Base-by-base conservation (phyloP, 129 eudicot species). In the Mikania micrantha region DNA sequence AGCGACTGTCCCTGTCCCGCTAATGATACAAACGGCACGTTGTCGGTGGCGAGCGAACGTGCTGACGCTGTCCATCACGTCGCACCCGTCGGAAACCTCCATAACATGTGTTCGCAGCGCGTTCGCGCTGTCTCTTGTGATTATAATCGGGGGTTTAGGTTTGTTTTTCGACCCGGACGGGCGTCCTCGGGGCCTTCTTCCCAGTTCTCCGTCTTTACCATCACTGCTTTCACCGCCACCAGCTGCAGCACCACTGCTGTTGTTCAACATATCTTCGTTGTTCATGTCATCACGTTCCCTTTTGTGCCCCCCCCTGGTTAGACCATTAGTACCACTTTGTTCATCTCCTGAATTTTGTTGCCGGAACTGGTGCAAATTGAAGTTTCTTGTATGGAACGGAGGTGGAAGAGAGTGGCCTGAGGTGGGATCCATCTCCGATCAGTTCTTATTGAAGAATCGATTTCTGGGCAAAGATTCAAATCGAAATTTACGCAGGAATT, bases 311-410 rank as follows among this genome's bases (percentile, higher is more conserved):
- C 27, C 24, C 25, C 19, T 19, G 57, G 19, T 76, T 7, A 79
- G 81, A 36, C 78, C 85, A 20, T 73, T 76, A 20, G 79, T 81
- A 8, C 83, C 83, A 32, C 87, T 79, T 25, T 82, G 87, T 62
- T 82, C 87, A 7, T 85, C 91, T 62, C 82, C 91, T 4, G 87
- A 82, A 66, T 74, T 77, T 22, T 80, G 79, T 9, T 66, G 82
- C 28, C 73, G 71, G 20, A 84, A 85, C 53, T 76, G 81, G 7
- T 70, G 80, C 13, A 85, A 61, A 63, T 85, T 85, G 81, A 85
- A 82, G 71, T 85, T 84, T 75, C 91, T 66, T 0, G 85, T 79
- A 50, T 79, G 82, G 32, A 59, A 59, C 11, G 65, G 65, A 15
- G 65, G 65, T 59, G 65, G 65, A 32, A 59, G 65, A 59, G 62